These are phyloP conservation scores for Salvia sclarea DNA, from an alignment of 305 asterid species.

Conservation along the genomic window DNA sequence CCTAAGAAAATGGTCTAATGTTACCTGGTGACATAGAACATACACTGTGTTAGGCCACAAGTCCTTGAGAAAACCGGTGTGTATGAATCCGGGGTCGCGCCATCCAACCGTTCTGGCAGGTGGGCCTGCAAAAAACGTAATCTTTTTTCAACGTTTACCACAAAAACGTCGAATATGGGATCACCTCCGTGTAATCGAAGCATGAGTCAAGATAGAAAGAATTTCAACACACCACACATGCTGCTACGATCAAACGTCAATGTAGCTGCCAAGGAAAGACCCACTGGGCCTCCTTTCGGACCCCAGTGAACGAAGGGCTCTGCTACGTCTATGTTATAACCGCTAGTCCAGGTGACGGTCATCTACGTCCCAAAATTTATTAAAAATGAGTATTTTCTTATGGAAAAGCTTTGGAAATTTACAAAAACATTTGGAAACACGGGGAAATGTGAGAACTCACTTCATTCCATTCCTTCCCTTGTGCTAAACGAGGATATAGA, in stretches of 20 bases:
- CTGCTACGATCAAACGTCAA: constrained; percentile 72
- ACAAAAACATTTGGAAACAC: too few relatives aligned
- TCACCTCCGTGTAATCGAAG: neutral
- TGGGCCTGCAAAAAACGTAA: constrained; percentile 53
- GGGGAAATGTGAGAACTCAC: constrained; percentile 43
- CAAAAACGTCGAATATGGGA: neutral
- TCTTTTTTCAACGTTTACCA: neutral
- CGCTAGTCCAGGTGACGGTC: constrained; percentile 98
- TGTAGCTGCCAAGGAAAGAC: constrained; percentile 74
- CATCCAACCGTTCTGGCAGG: constrained; percentile 96
- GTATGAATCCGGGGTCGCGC: constrained; percentile 96
- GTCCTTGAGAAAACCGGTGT: constrained; percentile 72
- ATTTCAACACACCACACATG: constrained; percentile 77
- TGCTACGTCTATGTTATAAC: constrained; percentile 59
- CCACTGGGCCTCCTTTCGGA: constrained; percentile 52
- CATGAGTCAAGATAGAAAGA: constrained; percentile 17
- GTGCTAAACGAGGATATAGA: constrained; percentile 89
- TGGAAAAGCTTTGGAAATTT: too few relatives aligned
- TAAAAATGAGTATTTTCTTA: constrained; percentile 30
- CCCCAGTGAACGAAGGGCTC: constrained; percentile 91
- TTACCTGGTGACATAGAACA: constrained; percentile 20
- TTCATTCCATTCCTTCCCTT: constrained; percentile 88
- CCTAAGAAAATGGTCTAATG: too few relatives aligned
- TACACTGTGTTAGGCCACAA: constrained; percentile 74
- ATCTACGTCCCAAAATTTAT: constrained; percentile 50